Evolutionary conservation across 2,329 filamentous ascomycete species (phyloP), one percentile per base, ranked within the genome.

Genomic region (Fusarium fujikuroi): DNA sequence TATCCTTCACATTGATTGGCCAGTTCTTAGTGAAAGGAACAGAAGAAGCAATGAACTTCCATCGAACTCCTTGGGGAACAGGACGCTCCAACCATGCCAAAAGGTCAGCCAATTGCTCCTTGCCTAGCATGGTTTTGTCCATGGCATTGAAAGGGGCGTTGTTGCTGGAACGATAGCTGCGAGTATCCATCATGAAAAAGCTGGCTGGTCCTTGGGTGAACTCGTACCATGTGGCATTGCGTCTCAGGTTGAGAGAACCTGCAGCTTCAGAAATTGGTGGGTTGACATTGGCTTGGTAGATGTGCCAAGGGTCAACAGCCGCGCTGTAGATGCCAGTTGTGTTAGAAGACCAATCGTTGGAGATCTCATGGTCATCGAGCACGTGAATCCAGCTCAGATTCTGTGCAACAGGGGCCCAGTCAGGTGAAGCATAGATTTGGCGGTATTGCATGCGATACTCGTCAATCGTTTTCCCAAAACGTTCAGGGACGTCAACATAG

Each of bases 21-120:
- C 96, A 99, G 82, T 99, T 99, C 84, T 97, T 97, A 11, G 96
- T 98, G 80, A 99, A 97, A 0, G 96, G 96, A 9, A 98, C 93
- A 23, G 93, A 95, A 43, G 93, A 95, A 23, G 95, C 92, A 57
- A 99, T 86, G 76, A 99, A 91, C 84, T 98, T 98, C 95, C 96
- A 99, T 78, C 92, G 92, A 1, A 98, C 91, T 2, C 94, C 94
- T 36, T 85, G 84, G 0, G 93, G 92, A 71, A 94, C 92, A 1
- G 93, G 91, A 3, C 88, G 90, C 16, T 85, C 85, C 25, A 99
- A 87, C 88, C 93, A 99, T 8, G 87, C 86, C 9, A 98, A 85
- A 4, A 99, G 88, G 74, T 97, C 95, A 9, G 88, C 86, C 0
- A 97, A 88, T 80, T 99, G 96, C 4, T 91, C 87, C 2, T 85